phyloP scores from a whole-genome alignment of 2,329 filamentous ascomycete genomes.

The Talaromyces pinophilus region DNA sequence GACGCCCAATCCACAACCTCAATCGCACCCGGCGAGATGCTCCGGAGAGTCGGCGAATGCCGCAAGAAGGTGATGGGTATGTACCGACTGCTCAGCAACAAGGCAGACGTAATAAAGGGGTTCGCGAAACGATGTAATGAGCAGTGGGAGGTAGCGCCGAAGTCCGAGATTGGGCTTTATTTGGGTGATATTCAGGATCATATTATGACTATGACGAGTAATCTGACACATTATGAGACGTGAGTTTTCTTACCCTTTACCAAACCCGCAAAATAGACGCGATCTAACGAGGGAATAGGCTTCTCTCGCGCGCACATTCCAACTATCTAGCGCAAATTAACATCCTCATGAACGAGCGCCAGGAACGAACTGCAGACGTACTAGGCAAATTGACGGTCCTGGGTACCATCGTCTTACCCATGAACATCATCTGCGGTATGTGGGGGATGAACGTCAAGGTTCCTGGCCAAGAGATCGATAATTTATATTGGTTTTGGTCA shows the following conservation, averaged over 20 bases:
- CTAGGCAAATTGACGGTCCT: slow-evolving; percentile 92
- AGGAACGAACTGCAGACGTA: slow-evolving; percentile 93
- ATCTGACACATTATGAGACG: slow-evolving; percentile 95
- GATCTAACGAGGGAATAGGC: slow-evolving; percentile 53
- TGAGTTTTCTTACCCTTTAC: slow-evolving; percentile 46
- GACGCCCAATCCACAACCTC: slow-evolving; percentile 34
- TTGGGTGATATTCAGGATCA: slow-evolving; percentile 98
- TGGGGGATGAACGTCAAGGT: slow-evolving; percentile 99
- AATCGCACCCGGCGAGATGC: slow-evolving; percentile 72
- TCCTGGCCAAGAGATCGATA: slow-evolving; percentile 83
- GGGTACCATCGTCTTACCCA: slow-evolving; percentile 93
- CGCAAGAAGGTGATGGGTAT: slow-evolving; percentile 97
- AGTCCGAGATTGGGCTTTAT: slow-evolving; percentile 95
- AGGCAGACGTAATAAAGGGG: slow-evolving; percentile 98
- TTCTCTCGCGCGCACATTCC: slow-evolving; percentile 84
- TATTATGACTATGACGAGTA: slow-evolving; percentile 98
- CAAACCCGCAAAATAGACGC: not conserved
- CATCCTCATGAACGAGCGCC: slow-evolving; percentile 96
- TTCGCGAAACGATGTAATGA: slow-evolving; percentile 98
- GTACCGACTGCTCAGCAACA: slow-evolving; percentile 90
- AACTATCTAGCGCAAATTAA: slow-evolving; percentile 99
- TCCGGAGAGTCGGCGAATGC: slow-evolving; percentile 87
- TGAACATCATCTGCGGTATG: slow-evolving; percentile 98
- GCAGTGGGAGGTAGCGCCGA: slow-evolving; percentile 92
- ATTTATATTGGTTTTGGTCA: slow-evolving; percentile 72